Percentiles rank a stretch among this genome's conserved stretches.
phyloP scores from a whole-genome alignment of 2,329 filamentous ascomycete genomes.

The Drechslera avenae region DNA sequence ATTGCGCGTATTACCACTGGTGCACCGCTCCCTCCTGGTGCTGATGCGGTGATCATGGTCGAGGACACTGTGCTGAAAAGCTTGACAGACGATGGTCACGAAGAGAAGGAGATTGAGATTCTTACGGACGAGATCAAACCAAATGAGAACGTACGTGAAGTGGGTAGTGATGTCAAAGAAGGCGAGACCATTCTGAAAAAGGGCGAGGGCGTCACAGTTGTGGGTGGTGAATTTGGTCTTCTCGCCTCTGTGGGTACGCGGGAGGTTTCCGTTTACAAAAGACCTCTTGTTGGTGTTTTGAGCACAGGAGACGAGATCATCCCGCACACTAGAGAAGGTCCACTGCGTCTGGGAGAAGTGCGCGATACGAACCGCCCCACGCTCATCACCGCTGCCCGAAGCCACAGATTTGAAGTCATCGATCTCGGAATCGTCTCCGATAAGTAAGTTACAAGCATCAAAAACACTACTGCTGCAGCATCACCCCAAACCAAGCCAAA shows the following conservation, averaged over 20 bases:
- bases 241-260: constrained; percentile 81
- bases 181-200: constrained; percentile 73
- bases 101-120: constrained; percentile 89
- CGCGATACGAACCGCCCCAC: constrained; percentile 92
- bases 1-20: constrained; percentile 94
- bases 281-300: constrained; percentile 81
- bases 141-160: constrained; percentile 87
- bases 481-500: not conserved
- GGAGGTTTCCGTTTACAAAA: constrained; percentile 73
- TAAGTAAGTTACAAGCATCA: constrained; percentile 50
- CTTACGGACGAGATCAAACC: constrained; percentile 74
- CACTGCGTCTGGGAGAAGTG: constrained; percentile 79
- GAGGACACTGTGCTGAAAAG: constrained; percentile 84
- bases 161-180: constrained; percentile 82
- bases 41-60: constrained; percentile 94
- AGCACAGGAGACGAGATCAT: constrained; percentile 97
- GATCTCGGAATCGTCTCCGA: constrained; percentile 88
- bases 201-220: constrained; percentile 81
- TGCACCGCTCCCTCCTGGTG: constrained; percentile 84
- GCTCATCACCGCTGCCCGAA: constrained; percentile 75
- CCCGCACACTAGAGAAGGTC: constrained; percentile 66
- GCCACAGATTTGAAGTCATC: constrained; percentile 76
- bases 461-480: not conserved
- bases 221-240: constrained; percentile 89
- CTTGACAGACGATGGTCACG: constrained; percentile 76